These are phyloP conservation scores for Monosporascus sp. DNA, from an alignment of 2,329 filamentous ascomycete species.

Conservation along the genomic window DNA sequence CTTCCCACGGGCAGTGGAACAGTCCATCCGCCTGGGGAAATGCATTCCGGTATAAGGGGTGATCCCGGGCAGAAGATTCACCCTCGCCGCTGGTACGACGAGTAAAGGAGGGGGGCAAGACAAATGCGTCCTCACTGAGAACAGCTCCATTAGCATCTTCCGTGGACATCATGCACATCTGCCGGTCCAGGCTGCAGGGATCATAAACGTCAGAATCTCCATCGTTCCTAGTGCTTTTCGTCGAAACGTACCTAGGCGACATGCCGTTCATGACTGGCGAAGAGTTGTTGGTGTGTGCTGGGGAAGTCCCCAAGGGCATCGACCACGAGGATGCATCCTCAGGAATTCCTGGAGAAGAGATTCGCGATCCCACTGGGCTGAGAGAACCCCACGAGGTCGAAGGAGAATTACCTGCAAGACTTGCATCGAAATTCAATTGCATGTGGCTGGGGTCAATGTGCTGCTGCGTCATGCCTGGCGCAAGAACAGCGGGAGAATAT, in stretches of 20 bases:
- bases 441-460: slow-evolving; percentile 54
- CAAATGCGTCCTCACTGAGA: slow-evolving; percentile 32
- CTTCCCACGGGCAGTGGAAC: slow-evolving; percentile 89
- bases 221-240: slow-evolving; percentile 1
- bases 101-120: slow-evolving; percentile 36
- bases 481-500: slow-evolving; percentile 37
- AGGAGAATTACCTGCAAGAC: slow-evolving; percentile 44
- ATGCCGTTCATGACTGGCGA: slow-evolving; percentile 45
- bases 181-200: slow-evolving; percentile 31
- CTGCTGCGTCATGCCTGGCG: slow-evolving; percentile 40
- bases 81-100: slow-evolving; percentile 47
- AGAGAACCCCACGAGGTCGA: slow-evolving; percentile 46
- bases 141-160: slow-evolving; percentile 32
- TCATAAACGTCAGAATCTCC: slow-evolving; percentile 25
- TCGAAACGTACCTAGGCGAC: slow-evolving; percentile 47
- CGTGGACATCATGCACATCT: slow-evolving; percentile 31
- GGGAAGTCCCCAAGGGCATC: slow-evolving; percentile 34
- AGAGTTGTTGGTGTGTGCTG: slow-evolving; percentile 41
- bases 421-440: slow-evolving; percentile 47
- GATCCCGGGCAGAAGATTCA: slow-evolving; percentile 54
- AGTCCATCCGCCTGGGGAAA: slow-evolving; percentile 65
- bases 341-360: slow-evolving; percentile 42
- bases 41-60: slow-evolving; percentile 66
- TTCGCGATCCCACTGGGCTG: slow-evolving; percentile 47
- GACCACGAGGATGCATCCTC: slow-evolving; percentile 48